Evolutionary conservation across 2,329 filamentous ascomycete species (phyloP), one percentile per base, ranked within the genome.

Genomic region (Fusarium nisikadoi): DNA sequence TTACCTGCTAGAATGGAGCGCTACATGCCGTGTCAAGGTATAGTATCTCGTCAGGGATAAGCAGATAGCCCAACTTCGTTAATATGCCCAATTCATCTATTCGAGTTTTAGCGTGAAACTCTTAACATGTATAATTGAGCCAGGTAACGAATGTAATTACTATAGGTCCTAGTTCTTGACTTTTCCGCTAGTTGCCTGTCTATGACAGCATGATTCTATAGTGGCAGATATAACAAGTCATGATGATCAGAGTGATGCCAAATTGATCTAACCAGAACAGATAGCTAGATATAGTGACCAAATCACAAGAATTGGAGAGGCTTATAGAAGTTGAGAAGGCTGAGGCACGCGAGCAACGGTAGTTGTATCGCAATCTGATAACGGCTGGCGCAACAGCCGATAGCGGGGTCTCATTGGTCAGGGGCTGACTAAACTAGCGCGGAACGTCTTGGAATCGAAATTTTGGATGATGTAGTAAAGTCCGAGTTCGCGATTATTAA

Each of bases 401-500:
- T 45, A 66, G 64, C 62, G 75, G 66, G 62, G 57, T 35, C 46
- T 46, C 10, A 38, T 47, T 68, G 13, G 50, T n/a, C 47, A 27
- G n/a, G 29, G 23, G 65, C 65, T 68, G 65, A 68, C 65, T 69
- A 68, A 69, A 31, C 27, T 66, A 46, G 60, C 49, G 53, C 53
- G 41, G 65, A 65, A 65, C 53, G 42, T 60, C 56, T 52, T 62
- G 38, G 65, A 62, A 79, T 73, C 78, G 71, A 75, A 77, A 70
- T 77, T 79, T 78, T 74, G 69, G 63, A 77, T 77, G 69, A 76
- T 76, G 76, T 77, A 76, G 78, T 72, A 72, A 69, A 74, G 71
- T 73, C 74, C 73, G 75, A 75, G 71, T 76, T 77, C 76, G 78
- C 76, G 69, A 67, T 80, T 78, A 77, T 76, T 79, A 78, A 79